Percentiles rank a stretch among this genome's conserved stretches.
Conservation (phyloP, 192 early-diverging fungal genomes). For the Umbelopsis isabellina region DNA sequence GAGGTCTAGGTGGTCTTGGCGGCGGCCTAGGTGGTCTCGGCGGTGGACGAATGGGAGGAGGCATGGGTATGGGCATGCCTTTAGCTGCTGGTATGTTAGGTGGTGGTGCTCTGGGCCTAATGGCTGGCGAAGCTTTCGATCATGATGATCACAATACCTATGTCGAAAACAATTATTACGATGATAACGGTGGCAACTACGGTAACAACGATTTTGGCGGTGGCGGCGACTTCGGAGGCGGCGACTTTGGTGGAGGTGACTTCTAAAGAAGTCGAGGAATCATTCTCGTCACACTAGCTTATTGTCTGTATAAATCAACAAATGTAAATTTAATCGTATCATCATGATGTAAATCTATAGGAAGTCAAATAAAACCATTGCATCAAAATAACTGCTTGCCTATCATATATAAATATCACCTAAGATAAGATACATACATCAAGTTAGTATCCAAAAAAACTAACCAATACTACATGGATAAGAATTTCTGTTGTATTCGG, state of each 20-base stretch:
- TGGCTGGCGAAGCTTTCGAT: constrained; percentile 25
- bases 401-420: too few species aligned
- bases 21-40: constrained; percentile 16
- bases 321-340: background rate
- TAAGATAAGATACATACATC: too few species aligned
- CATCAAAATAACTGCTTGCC: too few species aligned
- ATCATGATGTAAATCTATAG: too few species aligned
- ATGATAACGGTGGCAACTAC: constrained; percentile 12
- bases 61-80: constrained; percentile 15
- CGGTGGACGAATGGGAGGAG: constrained; percentile 22
- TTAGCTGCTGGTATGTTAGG: constrained; percentile 26
- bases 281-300: background rate
- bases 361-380: too few species aligned
- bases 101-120: constrained; percentile 21
- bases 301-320: background rate
- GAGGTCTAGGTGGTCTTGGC: constrained; percentile 8
- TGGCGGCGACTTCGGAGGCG: constrained; percentile 2
- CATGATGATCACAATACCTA: constrained; percentile 16
- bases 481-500: too few species aligned
- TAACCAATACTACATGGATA: too few species aligned
- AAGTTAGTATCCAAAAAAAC: too few species aligned
- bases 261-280: background rate
- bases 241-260: background rate
- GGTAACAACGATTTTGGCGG: constrained; percentile 28
- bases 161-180: constrained; percentile 34